A percentile compares a stretch with the other conserved stretches of the same genome.
Conservation (phyloP, 768 basidiomycete species). For the Pleurotus ostreatus region DNA sequence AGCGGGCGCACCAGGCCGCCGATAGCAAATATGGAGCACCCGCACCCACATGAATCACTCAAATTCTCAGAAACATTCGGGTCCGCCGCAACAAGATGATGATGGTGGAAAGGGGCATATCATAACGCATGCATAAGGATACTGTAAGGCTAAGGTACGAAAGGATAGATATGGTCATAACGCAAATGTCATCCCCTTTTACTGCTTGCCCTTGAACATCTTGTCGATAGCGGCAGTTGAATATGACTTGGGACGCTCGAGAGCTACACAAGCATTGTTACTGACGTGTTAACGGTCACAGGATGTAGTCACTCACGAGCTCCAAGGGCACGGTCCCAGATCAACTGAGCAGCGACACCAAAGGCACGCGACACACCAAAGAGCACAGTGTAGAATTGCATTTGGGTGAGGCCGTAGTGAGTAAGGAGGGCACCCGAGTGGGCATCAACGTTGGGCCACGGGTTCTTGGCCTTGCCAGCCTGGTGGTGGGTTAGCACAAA, state of each 20-base stretch:
- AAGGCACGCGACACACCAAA: constrained; percentile 97
- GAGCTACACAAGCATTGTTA: constrained; percentile 36
- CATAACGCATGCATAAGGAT: too few species aligned
- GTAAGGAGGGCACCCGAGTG: constrained; percentile 90
- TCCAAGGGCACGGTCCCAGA: constrained; percentile 92
- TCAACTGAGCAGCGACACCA: constrained; percentile 83
- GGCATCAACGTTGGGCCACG: constrained; percentile 96
- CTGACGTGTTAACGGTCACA: too few species aligned
- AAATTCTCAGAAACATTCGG: too few species aligned
- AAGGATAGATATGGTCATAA: not conserved
- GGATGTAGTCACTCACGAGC: constrained; percentile 58
- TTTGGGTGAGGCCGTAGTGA: constrained; percentile 82
- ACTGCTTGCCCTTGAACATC: constrained; percentile 62
- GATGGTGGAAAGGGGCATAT: too few species aligned
- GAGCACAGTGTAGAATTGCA: constrained; percentile 96
- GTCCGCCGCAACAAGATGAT: too few species aligned
- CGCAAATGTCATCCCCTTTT: constrained; percentile 10
- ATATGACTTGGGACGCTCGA: constrained; percentile 91
- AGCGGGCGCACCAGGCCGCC: not conserved
- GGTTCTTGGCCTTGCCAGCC: constrained; percentile 92
- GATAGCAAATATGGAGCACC: too few species aligned
- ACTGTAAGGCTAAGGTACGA: not conserved
- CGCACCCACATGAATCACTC: too few species aligned
- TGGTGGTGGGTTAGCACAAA: constrained; percentile 20
- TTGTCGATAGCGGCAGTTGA: constrained; percentile 76